Base-by-base conservation (phyloP, 106 monocot species). In the Chionographis japonica region DNA sequence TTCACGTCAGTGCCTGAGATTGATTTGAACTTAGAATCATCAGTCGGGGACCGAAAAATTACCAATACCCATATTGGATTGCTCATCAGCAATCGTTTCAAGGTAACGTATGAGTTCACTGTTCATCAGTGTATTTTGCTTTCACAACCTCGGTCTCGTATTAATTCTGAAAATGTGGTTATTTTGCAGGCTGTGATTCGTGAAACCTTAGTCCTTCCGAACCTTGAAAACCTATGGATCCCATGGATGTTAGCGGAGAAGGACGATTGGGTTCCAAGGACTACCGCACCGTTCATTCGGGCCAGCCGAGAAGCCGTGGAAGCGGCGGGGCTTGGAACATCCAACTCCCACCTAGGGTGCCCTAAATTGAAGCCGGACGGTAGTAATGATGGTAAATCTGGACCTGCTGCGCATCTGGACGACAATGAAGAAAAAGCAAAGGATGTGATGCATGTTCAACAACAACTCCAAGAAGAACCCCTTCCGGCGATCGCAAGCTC, bases 241-340 rank as follows among this genome's bases (percentile, higher is more conserved):
- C 88, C 98, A 57, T 90, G 85, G 85, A 99, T 99, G 98, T 56
- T 90, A 67, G 87, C 90, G 4, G 93, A 93, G 50, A 99, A 90
- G 56, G 83, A 99, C 67, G 98, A 99, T 66, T 99, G 98, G 98
- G 74, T 81, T 20, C 90, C 92, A 60, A 61, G 85, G 39, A 76
- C 62, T 16, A 79, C 56, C 64, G 98, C 93, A 13, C 98, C 98
- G 19, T 93, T 87, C 59, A 70, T 81, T 8, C 87, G 87, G 87
- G 53, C 71, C 20, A 85, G 69, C 43, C 93, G 66, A 60, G 89
- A 87, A 70, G 43, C 74, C 18, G 56, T 46, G 37, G 83, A 87
- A 37, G 54, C 14, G 18, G 54, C 78, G 20, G 72, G 54, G 13
- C 53, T 46, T 49, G 81, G 72, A 37, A 41, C 71, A 52, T 65